These are phyloP conservation scores for Cryptococcus sp. DNA, from an alignment of 1,284 basidiomycete genomes.

Conservation along the genomic window DNA sequence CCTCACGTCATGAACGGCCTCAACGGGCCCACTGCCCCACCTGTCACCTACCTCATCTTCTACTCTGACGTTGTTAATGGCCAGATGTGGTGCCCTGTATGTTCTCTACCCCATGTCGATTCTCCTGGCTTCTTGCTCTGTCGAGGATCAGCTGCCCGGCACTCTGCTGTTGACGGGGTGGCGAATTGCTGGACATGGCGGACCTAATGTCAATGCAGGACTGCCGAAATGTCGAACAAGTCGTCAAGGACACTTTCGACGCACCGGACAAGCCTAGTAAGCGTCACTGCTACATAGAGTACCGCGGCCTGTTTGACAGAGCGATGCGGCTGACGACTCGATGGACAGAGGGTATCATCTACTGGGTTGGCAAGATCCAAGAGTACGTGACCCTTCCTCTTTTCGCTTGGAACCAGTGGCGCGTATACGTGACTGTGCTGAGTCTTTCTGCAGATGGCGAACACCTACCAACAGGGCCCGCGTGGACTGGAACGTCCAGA, in stretches of 20 bases:
- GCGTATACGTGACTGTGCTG: not conserved
- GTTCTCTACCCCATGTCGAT: constrained; percentile 10
- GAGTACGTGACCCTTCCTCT: constrained; percentile 56
- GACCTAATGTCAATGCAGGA: constrained; percentile 56
- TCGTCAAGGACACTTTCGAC: constrained; percentile 60
- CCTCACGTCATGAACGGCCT: constrained; percentile 45
- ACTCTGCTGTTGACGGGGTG: not conserved
- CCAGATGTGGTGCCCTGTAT: constrained; percentile 52
- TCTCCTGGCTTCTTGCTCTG: not conserved
- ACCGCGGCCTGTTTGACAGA: not conserved
- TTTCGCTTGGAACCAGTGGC: not conserved
- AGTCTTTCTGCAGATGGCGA: constrained; percentile 23
- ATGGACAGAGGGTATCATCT: constrained; percentile 56
- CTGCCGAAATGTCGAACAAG: constrained; percentile 63
- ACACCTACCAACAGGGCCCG: constrained; percentile 59
- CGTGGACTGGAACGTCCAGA: constrained; percentile 60
- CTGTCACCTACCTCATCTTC: constrained; percentile 48
- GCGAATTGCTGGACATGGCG: not conserved
- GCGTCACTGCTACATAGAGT: constrained; percentile 8
- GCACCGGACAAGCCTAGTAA: constrained; percentile 55
- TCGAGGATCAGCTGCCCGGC: not conserved
- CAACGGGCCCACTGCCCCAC: constrained; percentile 37
- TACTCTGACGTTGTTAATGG: constrained; percentile 49
- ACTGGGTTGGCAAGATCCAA: constrained; percentile 67
- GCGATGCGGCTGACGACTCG: not conserved